Conservation (phyloP, 139 green algal genomes). For the Spirogloea muscicola region DNA sequence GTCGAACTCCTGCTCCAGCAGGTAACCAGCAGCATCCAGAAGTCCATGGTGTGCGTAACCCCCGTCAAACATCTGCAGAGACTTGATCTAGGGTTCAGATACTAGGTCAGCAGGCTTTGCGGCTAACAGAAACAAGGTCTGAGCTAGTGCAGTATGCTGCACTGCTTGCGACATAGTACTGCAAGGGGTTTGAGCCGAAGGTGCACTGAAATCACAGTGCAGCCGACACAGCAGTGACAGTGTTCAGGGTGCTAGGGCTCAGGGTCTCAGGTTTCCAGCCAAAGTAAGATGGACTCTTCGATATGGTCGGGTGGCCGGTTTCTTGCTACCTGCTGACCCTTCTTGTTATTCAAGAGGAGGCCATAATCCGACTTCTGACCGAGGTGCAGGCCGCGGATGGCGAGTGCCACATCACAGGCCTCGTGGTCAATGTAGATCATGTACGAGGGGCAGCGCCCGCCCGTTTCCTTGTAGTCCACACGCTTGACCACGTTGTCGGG, state of each 20-base stretch:
- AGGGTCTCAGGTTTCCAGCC: too few relatives aligned
- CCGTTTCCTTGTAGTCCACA: conserved; percentile 5
- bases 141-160: too few relatives aligned
- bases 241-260: too few relatives aligned
- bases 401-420: conserved; percentile 5
- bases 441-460: conserved; percentile 25
- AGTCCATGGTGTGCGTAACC: conserved; percentile 39
- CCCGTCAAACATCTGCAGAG: conserved; percentile 33
- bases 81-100: too few relatives aligned
- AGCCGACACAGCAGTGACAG: too few relatives aligned
- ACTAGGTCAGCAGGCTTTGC: too few relatives aligned
- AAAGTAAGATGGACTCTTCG: too few relatives aligned
- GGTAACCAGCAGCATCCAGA: conserved; percentile 13
- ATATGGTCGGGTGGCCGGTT: too few relatives aligned
- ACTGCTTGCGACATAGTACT: too few relatives aligned
- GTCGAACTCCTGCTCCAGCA: conserved; percentile 28
- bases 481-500: background rate
- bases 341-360: conserved; percentile 27
- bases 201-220: too few relatives aligned
- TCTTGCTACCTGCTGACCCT: conserved; percentile 31
- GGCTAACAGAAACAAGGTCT: too few relatives aligned
- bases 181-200: too few relatives aligned
- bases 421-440: conserved; percentile 40
- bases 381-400: conserved; percentile 10
- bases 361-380: conserved; percentile 11